A percentile compares a stretch with the other conserved stretches of the same genome.
phyloP scores from a whole-genome alignment of 345 rosid species.

The Cardamine occulta region DNA sequence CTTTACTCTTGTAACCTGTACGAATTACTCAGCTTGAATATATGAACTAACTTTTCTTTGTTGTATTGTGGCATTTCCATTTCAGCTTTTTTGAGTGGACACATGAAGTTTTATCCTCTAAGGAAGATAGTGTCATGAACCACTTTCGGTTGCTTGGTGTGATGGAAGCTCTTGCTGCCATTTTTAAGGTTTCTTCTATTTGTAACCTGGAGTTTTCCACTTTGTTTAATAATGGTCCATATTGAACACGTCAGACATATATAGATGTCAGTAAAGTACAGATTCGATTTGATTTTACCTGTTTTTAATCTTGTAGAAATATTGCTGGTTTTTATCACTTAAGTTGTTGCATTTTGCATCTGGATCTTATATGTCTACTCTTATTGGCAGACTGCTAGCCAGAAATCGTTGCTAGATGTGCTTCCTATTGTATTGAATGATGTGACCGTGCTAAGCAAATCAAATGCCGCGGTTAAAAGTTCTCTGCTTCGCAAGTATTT shows the following conservation, averaged over 20 bases:
- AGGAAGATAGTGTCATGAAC: slow-evolving; percentile 57
- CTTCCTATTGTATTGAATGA: slow-evolving; percentile 68
- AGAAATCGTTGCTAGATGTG: slow-evolving; percentile 63
- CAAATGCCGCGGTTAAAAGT: slow-evolving; percentile 67
- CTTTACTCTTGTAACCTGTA: slow-evolving; percentile 5
- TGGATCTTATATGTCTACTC: slow-evolving; percentile 40
- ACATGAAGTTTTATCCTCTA: slow-evolving; percentile 71
- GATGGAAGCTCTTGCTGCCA: slow-evolving; percentile 86
- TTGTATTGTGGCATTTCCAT: slow-evolving; percentile 32
- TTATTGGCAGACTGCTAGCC: slow-evolving; percentile 73
- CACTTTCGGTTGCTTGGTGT: slow-evolving; percentile 83
- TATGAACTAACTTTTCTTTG: slow-evolving; percentile 9
- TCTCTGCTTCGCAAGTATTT: slow-evolving; percentile 84
- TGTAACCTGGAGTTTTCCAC: slow-evolving; percentile 15
- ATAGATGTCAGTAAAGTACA: slow-evolving; percentile 5
- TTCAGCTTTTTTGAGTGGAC: slow-evolving; percentile 87
- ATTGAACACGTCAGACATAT: slow-evolving; percentile 4
- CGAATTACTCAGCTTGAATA: not conserved
- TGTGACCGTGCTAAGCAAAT: slow-evolving; percentile 60
- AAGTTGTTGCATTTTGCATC: slow-evolving; percentile 18
- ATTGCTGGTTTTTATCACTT: slow-evolving; percentile 5
- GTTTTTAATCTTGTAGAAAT: not conserved
- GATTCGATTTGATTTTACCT: not conserved
- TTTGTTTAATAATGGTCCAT: slow-evolving; percentile 12
- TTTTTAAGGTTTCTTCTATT: slow-evolving; percentile 75